phyloP scores from a whole-genome alignment of 768 basidiomycete genomes.

The Coprinellus micaceus region DNA sequence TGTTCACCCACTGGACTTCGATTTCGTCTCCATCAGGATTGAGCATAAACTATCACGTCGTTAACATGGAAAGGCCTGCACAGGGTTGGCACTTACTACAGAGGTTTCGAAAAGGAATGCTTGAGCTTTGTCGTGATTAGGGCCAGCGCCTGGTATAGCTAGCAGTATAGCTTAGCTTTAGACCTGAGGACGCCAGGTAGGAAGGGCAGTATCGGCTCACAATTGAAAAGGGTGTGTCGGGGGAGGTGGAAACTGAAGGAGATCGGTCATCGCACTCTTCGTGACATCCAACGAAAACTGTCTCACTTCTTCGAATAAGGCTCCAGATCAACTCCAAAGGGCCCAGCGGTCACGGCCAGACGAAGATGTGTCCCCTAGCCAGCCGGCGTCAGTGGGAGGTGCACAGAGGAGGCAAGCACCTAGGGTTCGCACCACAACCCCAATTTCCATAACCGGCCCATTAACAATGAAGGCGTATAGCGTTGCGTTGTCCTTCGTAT shows the following conservation, averaged over 20 bases:
- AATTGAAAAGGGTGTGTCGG: conserved; percentile 13
- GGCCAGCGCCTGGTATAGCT: conserved; percentile 13
- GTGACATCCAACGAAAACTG: background rate
- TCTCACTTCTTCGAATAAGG: conserved; percentile 5
- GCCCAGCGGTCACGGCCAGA: conserved; percentile 6
- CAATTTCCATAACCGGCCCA: conserved; percentile 9
- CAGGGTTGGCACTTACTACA: conserved; percentile 19
- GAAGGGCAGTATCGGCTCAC: too few relatives aligned
- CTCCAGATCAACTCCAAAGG: background rate
- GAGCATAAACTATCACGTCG: conserved; percentile 15
- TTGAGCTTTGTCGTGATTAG: conserved; percentile 11
- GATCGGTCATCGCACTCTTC: background rate
- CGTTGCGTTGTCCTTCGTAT: conserved; percentile 1
- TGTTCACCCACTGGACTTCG: conserved; percentile 20
- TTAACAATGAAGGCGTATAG: conserved; percentile 4
- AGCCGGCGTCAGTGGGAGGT: background rate
- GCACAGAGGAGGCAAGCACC: background rate
- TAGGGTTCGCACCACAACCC: background rate
- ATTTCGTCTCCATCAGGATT: conserved; percentile 16
- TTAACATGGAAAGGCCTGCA: background rate
- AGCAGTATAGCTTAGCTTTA: background rate
- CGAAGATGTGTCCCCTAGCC: conserved; percentile 2
- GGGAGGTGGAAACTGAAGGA: conserved; percentile 18
- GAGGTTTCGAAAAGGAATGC: conserved; percentile 15
- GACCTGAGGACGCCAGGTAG: background rate